Evolutionary conservation across 495 filamentous ascomycete species (phyloP).

Genomic region (Cetradonia linearis): DNA sequence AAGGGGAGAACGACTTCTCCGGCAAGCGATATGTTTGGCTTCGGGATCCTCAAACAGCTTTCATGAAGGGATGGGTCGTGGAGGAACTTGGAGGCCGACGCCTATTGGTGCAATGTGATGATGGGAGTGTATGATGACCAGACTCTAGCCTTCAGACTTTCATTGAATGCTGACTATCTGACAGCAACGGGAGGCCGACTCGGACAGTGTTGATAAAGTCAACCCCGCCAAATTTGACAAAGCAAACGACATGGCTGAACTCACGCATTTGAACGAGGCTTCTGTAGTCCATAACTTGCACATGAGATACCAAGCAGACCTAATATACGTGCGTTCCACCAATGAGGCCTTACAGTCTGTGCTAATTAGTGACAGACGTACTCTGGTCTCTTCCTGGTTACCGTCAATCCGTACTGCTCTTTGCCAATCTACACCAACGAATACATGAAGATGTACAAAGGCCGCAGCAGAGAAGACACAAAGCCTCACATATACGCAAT

Average conservation of each 20-base stretch:
- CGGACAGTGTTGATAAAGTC: conserved; percentile 89
- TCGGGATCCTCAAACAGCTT: conserved; percentile 73
- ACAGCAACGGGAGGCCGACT: conserved; percentile 76
- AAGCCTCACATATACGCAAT: conserved; percentile 97
- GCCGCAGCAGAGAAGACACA: conserved; percentile 78
- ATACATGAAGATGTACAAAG: conserved; percentile 94
- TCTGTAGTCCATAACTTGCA: conserved; percentile 97
- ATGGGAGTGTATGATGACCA: conserved; percentile 63
- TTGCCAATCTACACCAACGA: conserved; percentile 95
- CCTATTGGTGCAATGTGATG: conserved; percentile 82
- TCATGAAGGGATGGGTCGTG: conserved; percentile 83
- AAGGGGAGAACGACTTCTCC: conserved; percentile 96
- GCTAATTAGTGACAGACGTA: conserved; percentile 53
- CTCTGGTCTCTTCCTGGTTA: conserved; percentile 92
- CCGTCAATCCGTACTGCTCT: conserved; percentile 92
- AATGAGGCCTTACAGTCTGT: neutral
- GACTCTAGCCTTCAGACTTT: neutral
- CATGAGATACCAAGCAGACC: conserved; percentile 82
- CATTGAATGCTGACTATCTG: conserved; percentile 17
- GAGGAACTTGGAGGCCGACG: conserved; percentile 59
- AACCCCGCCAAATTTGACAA: conserved; percentile 99
- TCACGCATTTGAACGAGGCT: conserved; percentile 95
- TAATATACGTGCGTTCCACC: conserved; percentile 66
- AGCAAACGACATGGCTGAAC: conserved; percentile 96
- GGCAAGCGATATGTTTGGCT: conserved; percentile 99